Evolutionary conservation across 169 alveolate species (phyloP).

Genomic region (Blepharisma undulans): DNA sequence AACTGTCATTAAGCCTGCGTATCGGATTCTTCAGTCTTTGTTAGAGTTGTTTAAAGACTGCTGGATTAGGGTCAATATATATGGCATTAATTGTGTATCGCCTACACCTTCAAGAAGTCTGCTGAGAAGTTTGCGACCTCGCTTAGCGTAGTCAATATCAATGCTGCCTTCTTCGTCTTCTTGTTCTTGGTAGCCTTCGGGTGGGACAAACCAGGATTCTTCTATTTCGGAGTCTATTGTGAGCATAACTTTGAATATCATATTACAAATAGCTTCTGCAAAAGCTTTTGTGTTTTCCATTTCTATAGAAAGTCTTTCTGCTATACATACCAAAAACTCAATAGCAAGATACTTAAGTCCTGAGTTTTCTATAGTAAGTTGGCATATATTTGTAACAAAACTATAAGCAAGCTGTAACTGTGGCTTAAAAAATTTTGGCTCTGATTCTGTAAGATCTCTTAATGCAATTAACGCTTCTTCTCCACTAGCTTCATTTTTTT

Average conservation of each 20-base stretch:
- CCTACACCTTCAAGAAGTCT: conserved; percentile 60
- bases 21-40: conserved; percentile 83
- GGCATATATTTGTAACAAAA: conserved; percentile 63
- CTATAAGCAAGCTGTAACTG: conserved; percentile 60
- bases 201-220: conserved; percentile 82
- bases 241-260: conserved; percentile 81
- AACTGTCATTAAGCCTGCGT: conserved; percentile 83
- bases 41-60: conserved; percentile 36
- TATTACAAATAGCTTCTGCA: conserved; percentile 60
- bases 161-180: conserved; percentile 72
- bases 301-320: conserved; percentile 73
- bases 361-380: conserved; percentile 21
- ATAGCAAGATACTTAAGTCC: conserved; percentile 54
- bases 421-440: conserved; percentile 78
- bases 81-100: neutral
- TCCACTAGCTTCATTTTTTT: conserved; percentile 59
- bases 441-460: conserved; percentile 80
- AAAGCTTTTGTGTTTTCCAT: conserved; percentile 63
- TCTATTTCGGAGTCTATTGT: conserved; percentile 76
- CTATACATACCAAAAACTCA: conserved; percentile 75
- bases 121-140: conserved; percentile 73
- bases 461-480: conserved; percentile 74
- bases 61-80: conserved; percentile 42
- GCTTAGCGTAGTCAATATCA: conserved; percentile 62
- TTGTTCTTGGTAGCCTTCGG: conserved; percentile 76